Conservation (phyloP, 2,329 filamentous ascomycete genomes). For the Paramyrothecium roridum region DNA sequence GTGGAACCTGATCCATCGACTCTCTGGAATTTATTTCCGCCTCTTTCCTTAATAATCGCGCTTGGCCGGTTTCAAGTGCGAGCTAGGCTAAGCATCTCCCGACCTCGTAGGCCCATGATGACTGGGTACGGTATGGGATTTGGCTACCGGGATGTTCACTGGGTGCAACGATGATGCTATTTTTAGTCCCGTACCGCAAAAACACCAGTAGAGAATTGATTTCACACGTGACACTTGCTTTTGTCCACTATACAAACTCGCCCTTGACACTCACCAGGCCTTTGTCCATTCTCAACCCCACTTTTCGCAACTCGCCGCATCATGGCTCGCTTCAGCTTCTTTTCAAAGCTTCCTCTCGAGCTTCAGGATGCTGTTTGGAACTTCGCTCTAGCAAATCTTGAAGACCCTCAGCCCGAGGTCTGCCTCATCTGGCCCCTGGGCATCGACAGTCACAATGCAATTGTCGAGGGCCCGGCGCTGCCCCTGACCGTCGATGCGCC, state of each 20-base stretch:
- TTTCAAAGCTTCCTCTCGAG: not conserved
- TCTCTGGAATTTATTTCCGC: not conserved
- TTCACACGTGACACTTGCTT: not conserved
- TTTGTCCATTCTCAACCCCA: not conserved
- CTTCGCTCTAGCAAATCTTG: not conserved
- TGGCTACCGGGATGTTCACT: not conserved
- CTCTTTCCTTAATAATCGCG: not conserved
- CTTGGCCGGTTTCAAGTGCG: not conserved
- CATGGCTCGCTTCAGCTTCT: not conserved
- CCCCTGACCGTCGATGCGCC: not conserved
- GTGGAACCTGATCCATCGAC: not conserved
- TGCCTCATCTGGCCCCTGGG: not conserved
- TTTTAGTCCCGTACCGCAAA: not conserved
- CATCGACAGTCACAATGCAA: not conserved
- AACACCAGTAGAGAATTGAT: not conserved
- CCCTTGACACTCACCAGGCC: not conserved
- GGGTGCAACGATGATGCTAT: not conserved
- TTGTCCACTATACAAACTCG: not conserved
- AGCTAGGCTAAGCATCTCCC: not conserved
- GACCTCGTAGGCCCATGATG: not conserved
- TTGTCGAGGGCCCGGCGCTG: not conserved
- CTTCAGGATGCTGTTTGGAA: not conserved
- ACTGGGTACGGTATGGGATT: too few relatives aligned
- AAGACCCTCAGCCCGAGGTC: not conserved
- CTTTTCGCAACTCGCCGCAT: not conserved